phyloP scores from a whole-genome alignment of 345 rosid species.

The Citrus hindsii region DNA sequence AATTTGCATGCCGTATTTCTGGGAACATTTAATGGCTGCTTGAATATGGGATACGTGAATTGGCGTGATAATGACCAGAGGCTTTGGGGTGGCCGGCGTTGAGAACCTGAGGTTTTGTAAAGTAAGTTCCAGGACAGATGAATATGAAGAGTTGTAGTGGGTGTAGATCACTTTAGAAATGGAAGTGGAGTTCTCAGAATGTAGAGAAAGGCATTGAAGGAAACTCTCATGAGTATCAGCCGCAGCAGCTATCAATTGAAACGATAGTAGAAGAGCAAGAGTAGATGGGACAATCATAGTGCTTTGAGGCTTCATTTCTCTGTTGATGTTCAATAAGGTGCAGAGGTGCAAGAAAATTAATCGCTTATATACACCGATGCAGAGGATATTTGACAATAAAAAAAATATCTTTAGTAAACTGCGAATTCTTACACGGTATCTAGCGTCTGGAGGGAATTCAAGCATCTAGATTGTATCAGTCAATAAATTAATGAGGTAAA shows the following conservation, averaged over 20 bases:
- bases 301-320: constrained; percentile 3
- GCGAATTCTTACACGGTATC: background rate
- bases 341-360: background rate
- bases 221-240: background rate
- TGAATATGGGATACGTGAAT: background rate
- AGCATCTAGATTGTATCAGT: background rate
- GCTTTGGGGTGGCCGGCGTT: constrained; percentile 10
- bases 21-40: background rate
- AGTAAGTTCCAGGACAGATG: constrained; percentile 10
- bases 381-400: background rate
- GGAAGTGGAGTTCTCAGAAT: background rate
- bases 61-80: constrained; percentile 7
- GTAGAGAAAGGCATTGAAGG: background rate
- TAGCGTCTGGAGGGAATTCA: background rate
- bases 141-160: background rate
- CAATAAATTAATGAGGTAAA: no score
- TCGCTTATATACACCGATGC: background rate
- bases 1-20: constrained; percentile 1
- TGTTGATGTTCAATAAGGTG: background rate
- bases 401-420: background rate
- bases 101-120: constrained; percentile 14
- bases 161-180: background rate
- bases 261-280: background rate
- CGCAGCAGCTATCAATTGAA: background rate
- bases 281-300: background rate